These are phyloP conservation scores for Diplodia seriata DNA, from an alignment of 2,329 filamentous ascomycete genomes.

Conservation along the genomic window DNA sequence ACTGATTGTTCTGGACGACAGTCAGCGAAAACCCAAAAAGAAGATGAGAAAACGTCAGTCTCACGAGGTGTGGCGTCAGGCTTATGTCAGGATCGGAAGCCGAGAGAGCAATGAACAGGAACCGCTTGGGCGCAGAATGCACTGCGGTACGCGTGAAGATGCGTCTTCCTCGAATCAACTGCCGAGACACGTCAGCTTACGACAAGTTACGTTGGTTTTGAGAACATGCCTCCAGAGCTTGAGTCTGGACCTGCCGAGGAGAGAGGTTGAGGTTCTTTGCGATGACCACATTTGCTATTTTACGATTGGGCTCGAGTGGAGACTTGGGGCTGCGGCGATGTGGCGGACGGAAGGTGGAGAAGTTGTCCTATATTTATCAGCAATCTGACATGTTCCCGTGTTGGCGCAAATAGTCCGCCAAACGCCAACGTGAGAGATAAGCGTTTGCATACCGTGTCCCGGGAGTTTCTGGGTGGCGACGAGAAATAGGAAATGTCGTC, in stretches of 20 bases:
- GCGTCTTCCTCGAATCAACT: slow-evolving; percentile 80
- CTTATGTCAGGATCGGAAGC: slow-evolving; percentile 43
- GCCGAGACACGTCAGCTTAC: slow-evolving; percentile 47
- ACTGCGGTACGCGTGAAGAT: slow-evolving; percentile 78
- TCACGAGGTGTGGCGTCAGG: slow-evolving; percentile 53
- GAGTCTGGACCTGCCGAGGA: slow-evolving; percentile 79
- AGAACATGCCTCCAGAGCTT: slow-evolving; percentile 65
- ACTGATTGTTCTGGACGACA: slow-evolving; percentile 73
- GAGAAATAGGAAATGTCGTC: slow-evolving; percentile 38
- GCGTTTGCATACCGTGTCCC: slow-evolving; percentile 1
- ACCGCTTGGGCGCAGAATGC: slow-evolving; percentile 75
- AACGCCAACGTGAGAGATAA: neutral
- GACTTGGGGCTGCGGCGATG: slow-evolving; percentile 26
- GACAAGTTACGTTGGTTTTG: neutral
- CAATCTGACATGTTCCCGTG: neutral
- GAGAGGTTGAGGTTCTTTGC: slow-evolving; percentile 80
- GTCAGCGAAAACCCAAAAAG: slow-evolving; percentile 40
- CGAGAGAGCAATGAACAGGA: slow-evolving; percentile 82
- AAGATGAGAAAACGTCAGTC: neutral
- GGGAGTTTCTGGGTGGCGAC: slow-evolving; percentile 35
- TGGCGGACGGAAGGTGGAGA: slow-evolving; percentile 11
- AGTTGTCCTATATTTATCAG: slow-evolving; percentile 21
- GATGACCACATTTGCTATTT: slow-evolving; percentile 82
- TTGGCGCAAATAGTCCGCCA: neutral
- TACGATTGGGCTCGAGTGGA: slow-evolving; percentile 43